A percentile compares a stretch with the other conserved stretches of the same genome.
Conservation (phyloP, 2,329 filamentous ascomycete species). For the Penicillium sp. region DNA sequence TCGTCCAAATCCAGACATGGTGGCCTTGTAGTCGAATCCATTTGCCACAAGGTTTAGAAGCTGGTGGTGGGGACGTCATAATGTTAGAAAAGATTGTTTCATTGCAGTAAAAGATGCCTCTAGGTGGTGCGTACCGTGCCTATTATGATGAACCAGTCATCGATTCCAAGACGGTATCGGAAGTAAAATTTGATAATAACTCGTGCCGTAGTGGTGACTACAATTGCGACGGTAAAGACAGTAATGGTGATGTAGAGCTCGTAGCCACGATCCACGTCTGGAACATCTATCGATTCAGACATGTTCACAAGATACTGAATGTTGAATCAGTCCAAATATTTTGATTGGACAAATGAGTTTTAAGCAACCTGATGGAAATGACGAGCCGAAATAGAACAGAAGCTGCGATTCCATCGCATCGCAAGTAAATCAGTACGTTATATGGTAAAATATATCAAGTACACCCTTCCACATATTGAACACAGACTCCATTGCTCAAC, state of each 20-base stretch:
- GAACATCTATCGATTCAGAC: neutral
- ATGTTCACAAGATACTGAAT: neutral
- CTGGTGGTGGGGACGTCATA: neutral
- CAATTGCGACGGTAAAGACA: neutral
- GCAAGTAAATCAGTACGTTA: too few relatives aligned
- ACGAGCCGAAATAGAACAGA: too few relatives aligned
- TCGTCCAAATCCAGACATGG: neutral
- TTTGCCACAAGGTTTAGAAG: neutral
- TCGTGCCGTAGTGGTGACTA: neutral
- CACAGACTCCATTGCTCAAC: too few relatives aligned
- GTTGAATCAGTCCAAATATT: too few relatives aligned
- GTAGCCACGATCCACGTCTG: neutral
- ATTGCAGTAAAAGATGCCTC: too few relatives aligned
- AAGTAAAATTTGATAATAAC: neutral
- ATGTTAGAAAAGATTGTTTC: too few relatives aligned
- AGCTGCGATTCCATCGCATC: too few relatives aligned
- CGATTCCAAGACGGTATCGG: neutral
- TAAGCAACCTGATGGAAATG: too few relatives aligned
- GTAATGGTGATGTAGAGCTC: neutral
- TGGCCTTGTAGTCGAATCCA: neutral
- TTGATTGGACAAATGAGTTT: too few relatives aligned
- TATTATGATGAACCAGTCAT: neutral
- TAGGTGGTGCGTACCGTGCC: neutral
- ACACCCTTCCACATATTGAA: too few relatives aligned
- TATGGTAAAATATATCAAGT: too few relatives aligned